phyloP scores from a whole-genome alignment of 192 early-diverging fungal species.

The Coemansia sp. region DNA sequence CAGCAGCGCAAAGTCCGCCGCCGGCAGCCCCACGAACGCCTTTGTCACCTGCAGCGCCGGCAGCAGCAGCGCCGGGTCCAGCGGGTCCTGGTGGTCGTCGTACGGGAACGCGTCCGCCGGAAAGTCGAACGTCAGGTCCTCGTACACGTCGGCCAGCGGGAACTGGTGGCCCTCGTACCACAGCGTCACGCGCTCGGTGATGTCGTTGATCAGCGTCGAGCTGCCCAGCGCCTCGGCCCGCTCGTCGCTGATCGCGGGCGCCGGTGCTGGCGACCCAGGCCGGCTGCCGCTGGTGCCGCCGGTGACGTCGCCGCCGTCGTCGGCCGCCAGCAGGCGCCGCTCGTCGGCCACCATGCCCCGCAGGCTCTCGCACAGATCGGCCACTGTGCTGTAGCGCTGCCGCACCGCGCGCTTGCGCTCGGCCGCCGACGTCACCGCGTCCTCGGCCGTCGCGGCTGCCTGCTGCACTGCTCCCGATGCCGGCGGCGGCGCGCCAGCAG shows the following conservation, averaged over 20 bases:
- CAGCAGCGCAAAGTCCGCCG: constrained; percentile 65
- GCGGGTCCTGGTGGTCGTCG: constrained; percentile 62
- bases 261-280: background rate
- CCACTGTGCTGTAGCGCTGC: constrained; percentile 34
- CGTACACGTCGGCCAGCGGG: constrained; percentile 57
- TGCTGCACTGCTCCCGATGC: constrained; percentile 11
- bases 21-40: constrained; percentile 63
- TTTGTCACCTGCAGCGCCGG: constrained; percentile 70
- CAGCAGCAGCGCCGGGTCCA: constrained; percentile 68
- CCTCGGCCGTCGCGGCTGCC: background rate
- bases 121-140: constrained; percentile 57
- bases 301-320: constrained; percentile 9
- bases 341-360: constrained; percentile 37
- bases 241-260: background rate
- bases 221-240: constrained; percentile 6
- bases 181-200: constrained; percentile 44
- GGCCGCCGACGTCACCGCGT: constrained; percentile 1
- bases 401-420: constrained; percentile 53
- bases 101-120: constrained; percentile 55
- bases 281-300: constrained; percentile 10
- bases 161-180: constrained; percentile 59
- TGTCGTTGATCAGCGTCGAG: constrained; percentile 36
- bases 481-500: background rate
- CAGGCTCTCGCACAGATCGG: constrained; percentile 45
- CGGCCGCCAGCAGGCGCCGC: constrained; percentile 22